phyloP scores from a whole-genome alignment of 768 basidiomycete genomes.

The Suillus subalutaceus region DNA sequence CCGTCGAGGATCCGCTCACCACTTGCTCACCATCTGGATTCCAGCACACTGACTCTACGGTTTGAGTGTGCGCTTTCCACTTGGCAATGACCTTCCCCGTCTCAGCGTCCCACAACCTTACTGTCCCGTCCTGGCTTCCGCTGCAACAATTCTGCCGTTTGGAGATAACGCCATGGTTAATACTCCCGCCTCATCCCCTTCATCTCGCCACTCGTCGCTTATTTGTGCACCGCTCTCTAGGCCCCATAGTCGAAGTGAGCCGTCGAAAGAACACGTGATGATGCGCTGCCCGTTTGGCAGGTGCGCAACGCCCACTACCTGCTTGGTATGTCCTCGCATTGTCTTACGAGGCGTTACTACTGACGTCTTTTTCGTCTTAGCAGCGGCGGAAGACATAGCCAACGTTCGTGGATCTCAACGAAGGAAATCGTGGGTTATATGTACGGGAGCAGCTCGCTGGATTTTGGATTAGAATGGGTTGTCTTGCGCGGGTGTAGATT shows the following conservation, averaged over 20 bases:
- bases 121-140: neutral
- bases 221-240: slow-evolving; percentile 29
- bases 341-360: neutral
- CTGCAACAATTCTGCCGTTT: neutral
- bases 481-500: neutral
- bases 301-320: neutral
- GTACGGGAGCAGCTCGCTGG: neutral
- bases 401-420: too few species aligned
- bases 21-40: slow-evolving; percentile 15
- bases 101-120: neutral
- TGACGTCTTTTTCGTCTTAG: neutral
- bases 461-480: neutral
- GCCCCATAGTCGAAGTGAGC: slow-evolving; percentile 18
- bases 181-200: neutral
- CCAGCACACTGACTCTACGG: neutral
- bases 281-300: neutral
- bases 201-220: slow-evolving; percentile 13
- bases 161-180: neutral
- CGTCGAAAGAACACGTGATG: slow-evolving; percentile 13
- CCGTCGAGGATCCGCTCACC: slow-evolving; percentile 15
- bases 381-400: neutral
- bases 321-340: neutral
- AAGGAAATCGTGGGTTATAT: neutral
- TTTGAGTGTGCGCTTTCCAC: neutral
- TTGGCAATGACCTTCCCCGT: neutral